Percentiles rank a stretch among this genome's conserved stretches.
phyloP scores from a whole-genome alignment of 140 eudicot genomes.

The Flaveria floridana region DNA sequence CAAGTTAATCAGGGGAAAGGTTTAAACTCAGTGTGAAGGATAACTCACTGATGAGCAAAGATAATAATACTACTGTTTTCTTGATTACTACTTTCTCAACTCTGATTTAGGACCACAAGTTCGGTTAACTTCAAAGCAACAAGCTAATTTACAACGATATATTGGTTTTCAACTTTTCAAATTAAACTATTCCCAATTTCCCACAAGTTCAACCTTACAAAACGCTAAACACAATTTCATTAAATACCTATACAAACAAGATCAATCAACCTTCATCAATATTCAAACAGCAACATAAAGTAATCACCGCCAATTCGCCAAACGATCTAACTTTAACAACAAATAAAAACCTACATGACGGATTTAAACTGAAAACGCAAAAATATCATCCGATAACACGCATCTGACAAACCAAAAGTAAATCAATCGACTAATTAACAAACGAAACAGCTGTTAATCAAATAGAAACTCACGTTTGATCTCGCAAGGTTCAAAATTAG shows the following conservation, averaged over 20 bases:
- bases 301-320: conserved; percentile 4
- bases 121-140: not conserved
- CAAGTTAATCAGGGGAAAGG: too few species aligned
- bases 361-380: not conserved
- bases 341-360: not conserved
- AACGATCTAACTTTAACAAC: not conserved
- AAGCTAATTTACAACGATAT: not conserved
- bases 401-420: conserved; percentile 14
- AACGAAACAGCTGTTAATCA: not conserved
- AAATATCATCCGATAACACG: conserved; percentile 8
- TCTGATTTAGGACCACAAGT: not conserved
- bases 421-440: not conserved
- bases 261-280: not conserved
- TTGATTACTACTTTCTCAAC: not conserved
- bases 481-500: conserved; percentile 64
- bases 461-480: conserved; percentile 47
- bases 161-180: not conserved
- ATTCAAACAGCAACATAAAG: not conserved
- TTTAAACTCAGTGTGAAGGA: not conserved
- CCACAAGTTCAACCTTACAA: not conserved
- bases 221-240: conserved; percentile 3
- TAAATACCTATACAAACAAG: conserved; percentile 2
- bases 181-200: not conserved
- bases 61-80: not conserved
- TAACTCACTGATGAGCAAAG: not conserved